Conservation (phyloP, 306 rosid genomes). For the Amphicarpaea edgeworthii region DNA sequence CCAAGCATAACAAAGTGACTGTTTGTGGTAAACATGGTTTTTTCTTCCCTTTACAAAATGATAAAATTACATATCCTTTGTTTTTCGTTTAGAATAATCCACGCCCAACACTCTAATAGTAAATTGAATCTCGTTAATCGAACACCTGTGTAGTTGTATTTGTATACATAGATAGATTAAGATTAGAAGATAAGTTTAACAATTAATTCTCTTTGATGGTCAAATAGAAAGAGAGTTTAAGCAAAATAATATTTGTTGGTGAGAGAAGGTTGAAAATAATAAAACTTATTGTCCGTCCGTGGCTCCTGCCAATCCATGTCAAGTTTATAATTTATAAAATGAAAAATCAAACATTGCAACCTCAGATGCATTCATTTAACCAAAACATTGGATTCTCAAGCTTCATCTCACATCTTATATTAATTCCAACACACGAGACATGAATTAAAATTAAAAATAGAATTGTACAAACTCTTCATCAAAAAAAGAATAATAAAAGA, state of each 20-base stretch:
- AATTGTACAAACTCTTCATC: constrained; percentile 19
- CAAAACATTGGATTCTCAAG: constrained; percentile 41
- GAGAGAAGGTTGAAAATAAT: neutral
- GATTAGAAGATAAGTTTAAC: neutral
- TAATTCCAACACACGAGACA: constrained; percentile 39
- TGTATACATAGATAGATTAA: neutral
- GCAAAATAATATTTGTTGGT: neutral
- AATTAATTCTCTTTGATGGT: neutral
- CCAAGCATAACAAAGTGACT: neutral
- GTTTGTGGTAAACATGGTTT: neutral
- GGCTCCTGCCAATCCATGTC: neutral
- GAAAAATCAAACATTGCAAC: too few species aligned
- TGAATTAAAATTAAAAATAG: constrained; percentile 36
- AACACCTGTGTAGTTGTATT: neutral
- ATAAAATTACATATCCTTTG: too few species aligned
- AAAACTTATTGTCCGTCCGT: neutral
- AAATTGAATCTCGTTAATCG: too few species aligned
- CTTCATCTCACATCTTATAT: constrained; percentile 7
- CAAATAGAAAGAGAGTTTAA: neutral
- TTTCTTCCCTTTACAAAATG: too few species aligned
- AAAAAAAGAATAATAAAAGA: constrained; percentile 19
- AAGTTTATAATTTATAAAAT: too few species aligned
- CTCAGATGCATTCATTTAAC: too few species aligned
- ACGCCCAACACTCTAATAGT: too few species aligned
- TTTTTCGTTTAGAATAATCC: too few species aligned